phyloP scores from a whole-genome alignment of 768 basidiomycete species.

The Mycena filopes region DNA sequence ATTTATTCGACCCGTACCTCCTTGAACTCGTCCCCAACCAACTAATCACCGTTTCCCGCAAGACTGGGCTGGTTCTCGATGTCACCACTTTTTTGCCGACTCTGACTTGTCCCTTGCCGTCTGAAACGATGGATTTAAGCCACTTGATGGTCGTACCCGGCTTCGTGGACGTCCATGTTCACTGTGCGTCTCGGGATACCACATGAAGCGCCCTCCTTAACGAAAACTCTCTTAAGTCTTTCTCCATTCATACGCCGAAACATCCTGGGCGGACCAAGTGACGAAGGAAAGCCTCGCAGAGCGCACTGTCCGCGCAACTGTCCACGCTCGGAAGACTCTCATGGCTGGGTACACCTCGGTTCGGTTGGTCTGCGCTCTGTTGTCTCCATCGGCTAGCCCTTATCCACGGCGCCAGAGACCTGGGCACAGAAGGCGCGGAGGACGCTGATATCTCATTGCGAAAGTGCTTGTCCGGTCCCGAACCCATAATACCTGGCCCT shows the following conservation, averaged over 20 bases:
- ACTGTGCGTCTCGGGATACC: conserved; percentile 53
- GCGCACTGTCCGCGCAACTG: conserved; percentile 68
- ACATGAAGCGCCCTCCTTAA: background rate
- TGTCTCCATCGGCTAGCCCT: background rate
- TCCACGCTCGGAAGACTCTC: conserved; percentile 66
- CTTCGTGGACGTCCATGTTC: conserved; percentile 68
- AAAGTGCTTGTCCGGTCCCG: conserved; percentile 60
- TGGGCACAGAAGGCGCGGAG: conserved; percentile 75
- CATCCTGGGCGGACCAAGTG: conserved; percentile 70
- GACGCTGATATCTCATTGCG: conserved; percentile 70
- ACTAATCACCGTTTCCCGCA: conserved; percentile 58
- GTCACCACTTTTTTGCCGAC: conserved; percentile 41
- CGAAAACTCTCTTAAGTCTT: conserved; percentile 54
- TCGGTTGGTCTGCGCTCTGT: conserved; percentile 46
- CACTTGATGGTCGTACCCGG: conserved; percentile 64
- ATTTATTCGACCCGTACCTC: conserved; percentile 61
- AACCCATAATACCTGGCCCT: conserved; percentile 67
- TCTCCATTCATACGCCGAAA: conserved; percentile 68
- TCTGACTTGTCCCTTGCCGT: conserved; percentile 2
- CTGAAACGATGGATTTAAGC: conserved; percentile 56
- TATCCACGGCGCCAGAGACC: conserved; percentile 51
- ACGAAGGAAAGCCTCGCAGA: conserved; percentile 68
- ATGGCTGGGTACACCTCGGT: conserved; percentile 74
- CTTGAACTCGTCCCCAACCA: conserved; percentile 54
- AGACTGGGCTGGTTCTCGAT: conserved; percentile 59